These are phyloP conservation scores for Aureobasidium sp. DNA, from an alignment of 2,329 filamentous ascomycete species.

Conservation along the genomic window DNA sequence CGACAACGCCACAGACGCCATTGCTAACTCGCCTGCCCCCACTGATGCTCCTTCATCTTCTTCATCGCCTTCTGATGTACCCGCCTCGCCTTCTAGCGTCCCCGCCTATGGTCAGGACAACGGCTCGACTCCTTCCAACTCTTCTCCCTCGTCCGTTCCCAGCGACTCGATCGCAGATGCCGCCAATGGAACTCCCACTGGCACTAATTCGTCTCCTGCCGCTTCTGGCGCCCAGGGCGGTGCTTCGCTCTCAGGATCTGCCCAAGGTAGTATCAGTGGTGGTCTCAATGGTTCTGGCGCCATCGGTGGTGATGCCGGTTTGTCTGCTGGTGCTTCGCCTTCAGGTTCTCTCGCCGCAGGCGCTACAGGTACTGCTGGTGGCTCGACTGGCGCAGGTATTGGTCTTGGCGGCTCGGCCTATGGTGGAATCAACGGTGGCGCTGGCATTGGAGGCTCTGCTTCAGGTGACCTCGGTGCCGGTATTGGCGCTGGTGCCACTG, in stretches of 20 bases:
- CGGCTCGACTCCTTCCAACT: not conserved
- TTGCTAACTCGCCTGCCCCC: not conserved
- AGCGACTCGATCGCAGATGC: conserved; percentile 28
- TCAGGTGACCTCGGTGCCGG: conserved; percentile 17
- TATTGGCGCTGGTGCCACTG: conserved; percentile 22
- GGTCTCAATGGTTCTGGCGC: too few relatives aligned
- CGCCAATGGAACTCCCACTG: conserved; percentile 33
- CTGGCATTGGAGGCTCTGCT: conserved; percentile 8
- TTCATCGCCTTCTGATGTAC: not conserved
- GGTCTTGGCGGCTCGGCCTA: conserved; percentile 14
- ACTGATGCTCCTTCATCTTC: not conserved
- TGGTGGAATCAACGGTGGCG: conserved; percentile 4
- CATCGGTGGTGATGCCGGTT: not conserved
- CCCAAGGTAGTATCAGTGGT: conserved; percentile 17
- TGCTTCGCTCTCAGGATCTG: not conserved
- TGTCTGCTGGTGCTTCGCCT: not conserved
- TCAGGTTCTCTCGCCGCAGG: not conserved
- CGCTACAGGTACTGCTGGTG: not conserved
- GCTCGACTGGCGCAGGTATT: conserved; percentile 13
- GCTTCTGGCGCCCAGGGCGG: not conserved
- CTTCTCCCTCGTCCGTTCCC: not conserved
- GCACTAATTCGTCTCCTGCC: conserved; percentile 30
- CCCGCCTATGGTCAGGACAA: not conserved
- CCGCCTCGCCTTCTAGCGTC: not conserved
- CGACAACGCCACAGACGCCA: not conserved